Base-by-base conservation (phyloP, 1,139 yeast genomes). In the Candida mesenterica region DNA sequence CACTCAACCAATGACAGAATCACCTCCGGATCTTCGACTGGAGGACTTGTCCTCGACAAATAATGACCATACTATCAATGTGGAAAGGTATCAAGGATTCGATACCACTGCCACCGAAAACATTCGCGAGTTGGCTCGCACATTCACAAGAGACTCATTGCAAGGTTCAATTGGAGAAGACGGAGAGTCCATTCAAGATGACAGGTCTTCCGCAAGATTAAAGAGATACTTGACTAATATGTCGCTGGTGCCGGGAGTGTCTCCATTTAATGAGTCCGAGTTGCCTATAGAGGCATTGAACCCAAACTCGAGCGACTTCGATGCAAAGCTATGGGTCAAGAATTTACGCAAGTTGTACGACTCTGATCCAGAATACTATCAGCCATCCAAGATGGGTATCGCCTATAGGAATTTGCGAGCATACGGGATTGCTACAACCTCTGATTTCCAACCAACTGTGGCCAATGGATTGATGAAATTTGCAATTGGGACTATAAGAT, bases 361-460 rank as follows among this genome's bases (percentile, higher is more conserved):
- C 40, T 61, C 69, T 15, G 86, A 82, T 46, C 79, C 81, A 1
- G 88, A 79, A 3, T 72, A 78, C 50, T 84, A 77, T 57, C 79
- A 79, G 48, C 79, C 79, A 9, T 69, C 79, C 25, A 68, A 75
- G 13, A 61, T 85, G 39, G 95, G 95, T 7, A 67, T 88, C 25
- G 73, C 83, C 4, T 88, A 81, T 68, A 72, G 75, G 41, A 62
- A 84, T 48, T 61, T 88, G 46, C 62, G 84, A 38, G 94, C 90
- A 2, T 75, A 70, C 45, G 96, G 96, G 40, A 72, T 73, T 40
- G 89, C 92, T 8, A 68, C 83, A 4, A 94, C 83, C 51, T 75
- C 89, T 3, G 92, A 85, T 50, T 88, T 82, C 59, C 95, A 86
- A 58, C 66, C 83, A 16, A 86, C 89, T 2, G 80, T 84, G 7